These are phyloP conservation scores for Kurtzmaniella quercitrusa DNA, from an alignment of 1,139 yeast species.

Conservation along the genomic window DNA sequence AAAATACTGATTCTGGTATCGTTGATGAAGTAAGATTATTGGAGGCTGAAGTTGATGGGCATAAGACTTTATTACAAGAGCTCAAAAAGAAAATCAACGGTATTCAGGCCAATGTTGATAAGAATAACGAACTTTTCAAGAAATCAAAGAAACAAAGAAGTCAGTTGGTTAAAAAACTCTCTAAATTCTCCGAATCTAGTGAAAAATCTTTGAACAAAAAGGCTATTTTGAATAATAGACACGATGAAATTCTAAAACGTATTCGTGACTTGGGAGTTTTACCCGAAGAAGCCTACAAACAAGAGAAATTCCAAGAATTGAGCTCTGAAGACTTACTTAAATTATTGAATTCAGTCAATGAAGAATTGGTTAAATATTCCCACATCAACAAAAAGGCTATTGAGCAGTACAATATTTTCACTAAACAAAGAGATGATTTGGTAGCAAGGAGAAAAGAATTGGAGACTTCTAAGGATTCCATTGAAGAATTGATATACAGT, in stretches of 20 bases:
- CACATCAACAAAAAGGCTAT: slow-evolving; percentile 89
- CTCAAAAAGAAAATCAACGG: slow-evolving; percentile 15
- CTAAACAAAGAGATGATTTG: slow-evolving; percentile 67
- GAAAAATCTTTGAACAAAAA: slow-evolving; percentile 67
- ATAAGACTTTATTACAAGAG: slow-evolving; percentile 19
- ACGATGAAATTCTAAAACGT: slow-evolving; percentile 68
- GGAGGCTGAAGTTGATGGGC: slow-evolving; percentile 37
- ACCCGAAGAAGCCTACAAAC: slow-evolving; percentile 76
- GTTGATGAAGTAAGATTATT: slow-evolving; percentile 40
- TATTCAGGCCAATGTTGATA: slow-evolving; percentile 28
- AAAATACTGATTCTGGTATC: slow-evolving; percentile 34
- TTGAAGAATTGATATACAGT: slow-evolving; percentile 66
- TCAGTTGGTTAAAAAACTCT: slow-evolving; percentile 50
- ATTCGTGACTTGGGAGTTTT: slow-evolving; percentile 82
- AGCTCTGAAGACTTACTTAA: slow-evolving; percentile 52
- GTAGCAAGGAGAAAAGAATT: slow-evolving; percentile 64
- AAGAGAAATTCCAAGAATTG: slow-evolving; percentile 35
- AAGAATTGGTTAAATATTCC: slow-evolving; percentile 56
- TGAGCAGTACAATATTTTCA: slow-evolving; percentile 76
- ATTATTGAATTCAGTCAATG: slow-evolving; percentile 55
- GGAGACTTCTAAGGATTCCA: slow-evolving; percentile 65
- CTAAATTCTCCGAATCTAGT: slow-evolving; percentile 57
- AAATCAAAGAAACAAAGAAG: slow-evolving; percentile 58
- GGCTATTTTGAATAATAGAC: slow-evolving; percentile 54
- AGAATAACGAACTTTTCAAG: slow-evolving; percentile 37